Base-by-base conservation (phyloP, 352 stramenopile genomes). In the Pythium coloratum region DNA sequence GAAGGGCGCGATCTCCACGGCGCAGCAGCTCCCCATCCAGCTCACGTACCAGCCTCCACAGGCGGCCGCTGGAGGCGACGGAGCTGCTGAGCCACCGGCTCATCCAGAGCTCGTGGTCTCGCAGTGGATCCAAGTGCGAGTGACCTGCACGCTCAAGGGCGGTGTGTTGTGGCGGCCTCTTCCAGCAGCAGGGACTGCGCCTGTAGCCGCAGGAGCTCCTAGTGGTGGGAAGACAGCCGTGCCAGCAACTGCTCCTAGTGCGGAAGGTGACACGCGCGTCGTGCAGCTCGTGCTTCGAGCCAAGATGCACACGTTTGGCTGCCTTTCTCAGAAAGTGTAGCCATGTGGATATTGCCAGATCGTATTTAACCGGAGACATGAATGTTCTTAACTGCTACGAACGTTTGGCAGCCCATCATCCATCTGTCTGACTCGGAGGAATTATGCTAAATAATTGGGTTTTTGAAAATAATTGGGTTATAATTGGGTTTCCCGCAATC, bases 1-100 rank as follows among this genome's bases (percentile, higher is more conserved):
- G 38, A 93, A 92, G 44, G 88, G 90, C 0, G 61, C 71, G 0
- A 50, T 95, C 20, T 67, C 56, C 26, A 62, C 76, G n/a, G 83
- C 77, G 0, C 80, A 91, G 58, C 80, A 93, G 54, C 28, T 85
- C 9, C 69, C 68, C 0, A 66, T 96, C 18, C 69, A 82, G 14
- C 70, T 95, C 6, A 84, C 69, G 5, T 96, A 86, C 70, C 67
- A 63, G 4, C 76, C 79, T 0, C 71, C 76, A 26, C 20, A 26
- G 4, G 20, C 56, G 2, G 18, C 36, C 6, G 14, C 16, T 38
- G 38, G 12, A 1, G 24, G 50, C 20, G 59, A 47, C 47, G 32
- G 32, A 28, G 46, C 38, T 18, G 44, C 53, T 7, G 55, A 36
- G 2, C 20, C 28, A 7, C 20, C 26, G 4, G 50, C 47, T 8